Evolutionary conservation across 2,329 filamentous ascomycete species (phyloP), one percentile per base, ranked within the genome.

Genomic region (Sclerotinia borealis): DNA sequence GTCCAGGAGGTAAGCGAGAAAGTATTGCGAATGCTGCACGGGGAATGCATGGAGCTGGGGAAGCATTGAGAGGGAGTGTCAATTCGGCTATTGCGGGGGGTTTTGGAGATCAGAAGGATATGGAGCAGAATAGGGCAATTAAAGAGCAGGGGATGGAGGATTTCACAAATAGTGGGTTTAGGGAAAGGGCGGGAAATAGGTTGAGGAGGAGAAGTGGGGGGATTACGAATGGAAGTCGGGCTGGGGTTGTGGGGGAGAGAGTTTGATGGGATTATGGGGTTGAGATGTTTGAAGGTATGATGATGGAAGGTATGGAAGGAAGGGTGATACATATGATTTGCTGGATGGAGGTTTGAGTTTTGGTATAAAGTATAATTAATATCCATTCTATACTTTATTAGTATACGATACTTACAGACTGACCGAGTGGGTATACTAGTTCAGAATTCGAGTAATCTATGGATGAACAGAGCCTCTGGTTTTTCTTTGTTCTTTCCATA

Each of bases 171-270:
- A 95, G 90, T 70, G 93, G 93, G 22, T 93, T 97, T 85, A 92
- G 97, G 1, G 93, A 97, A 76, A 96, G 96, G 75, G 93, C 93
- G 2, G 92, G 97, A 76, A 85, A 86, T 62, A 84, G 86, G 3
- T 75, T 85, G 22, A 84, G 86, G 59, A 55, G 48, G 29, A 54
- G 50, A 34, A 39, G 48, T 11, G 27, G 37, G 29, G 50, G 59
- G 7, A 56, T 43, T 29, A 19, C 29, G 11, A 59, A 50, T 36
- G 45, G 22, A 22, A 37, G 31, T 59, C 34, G 34, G 19, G 36
- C 39, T n/a, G 27, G 45, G 10, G 41, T 43, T 63, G 41, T 34
- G 13, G 54, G 37, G 19, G 43, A 25, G 29, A 45, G 54, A n/a
- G 34, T 50, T 37, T 59, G 27, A 47, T 22, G 13, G 3, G 2